A percentile compares a stretch with the other conserved stretches of the same genome.
Evolutionary conservation across 148 eudicot genomes (phyloP).

Genomic region (Vaccinium corymbosum): DNA sequence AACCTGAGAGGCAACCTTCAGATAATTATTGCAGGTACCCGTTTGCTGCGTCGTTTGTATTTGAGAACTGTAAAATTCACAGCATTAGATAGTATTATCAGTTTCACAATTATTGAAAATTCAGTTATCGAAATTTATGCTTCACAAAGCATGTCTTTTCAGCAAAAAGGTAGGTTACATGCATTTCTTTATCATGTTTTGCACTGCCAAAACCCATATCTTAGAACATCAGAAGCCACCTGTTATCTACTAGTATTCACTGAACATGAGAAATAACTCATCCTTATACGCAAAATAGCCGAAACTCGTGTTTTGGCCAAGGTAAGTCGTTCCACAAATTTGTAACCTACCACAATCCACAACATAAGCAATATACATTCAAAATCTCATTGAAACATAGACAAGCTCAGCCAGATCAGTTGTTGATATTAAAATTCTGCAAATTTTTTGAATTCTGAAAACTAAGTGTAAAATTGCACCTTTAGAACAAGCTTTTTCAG

Average conservation of each 20-base stretch:
- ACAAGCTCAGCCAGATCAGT: background rate
- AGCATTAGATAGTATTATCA: too few relatives aligned
- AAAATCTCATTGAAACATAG: too few relatives aligned
- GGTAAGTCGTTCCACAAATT: too few relatives aligned
- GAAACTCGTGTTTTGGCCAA: background rate
- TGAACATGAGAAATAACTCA: background rate
- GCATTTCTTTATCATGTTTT: background rate
- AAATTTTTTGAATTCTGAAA: background rate
- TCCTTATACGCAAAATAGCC: background rate
- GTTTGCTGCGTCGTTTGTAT: too few relatives aligned
- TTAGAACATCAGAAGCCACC: background rate
- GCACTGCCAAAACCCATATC: too few relatives aligned
- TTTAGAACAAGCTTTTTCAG: constrained; percentile 77
- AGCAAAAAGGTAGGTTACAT: too few relatives aligned
- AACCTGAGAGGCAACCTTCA: too few relatives aligned
- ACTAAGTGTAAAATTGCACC: constrained; percentile 31
- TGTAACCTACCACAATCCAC: too few relatives aligned
- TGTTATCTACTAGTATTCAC: background rate
- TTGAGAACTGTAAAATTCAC: too few relatives aligned
- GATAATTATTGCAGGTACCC: too few relatives aligned
- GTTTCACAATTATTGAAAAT: too few relatives aligned
- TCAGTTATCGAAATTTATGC: background rate
- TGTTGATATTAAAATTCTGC: background rate
- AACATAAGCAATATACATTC: too few relatives aligned
- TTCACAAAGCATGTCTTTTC: background rate